Evolutionary conservation across 176 grass and related monocot species (phyloP), one percentile per base, ranked within the genome.

Genomic region (Aegilops umbellulata): DNA sequence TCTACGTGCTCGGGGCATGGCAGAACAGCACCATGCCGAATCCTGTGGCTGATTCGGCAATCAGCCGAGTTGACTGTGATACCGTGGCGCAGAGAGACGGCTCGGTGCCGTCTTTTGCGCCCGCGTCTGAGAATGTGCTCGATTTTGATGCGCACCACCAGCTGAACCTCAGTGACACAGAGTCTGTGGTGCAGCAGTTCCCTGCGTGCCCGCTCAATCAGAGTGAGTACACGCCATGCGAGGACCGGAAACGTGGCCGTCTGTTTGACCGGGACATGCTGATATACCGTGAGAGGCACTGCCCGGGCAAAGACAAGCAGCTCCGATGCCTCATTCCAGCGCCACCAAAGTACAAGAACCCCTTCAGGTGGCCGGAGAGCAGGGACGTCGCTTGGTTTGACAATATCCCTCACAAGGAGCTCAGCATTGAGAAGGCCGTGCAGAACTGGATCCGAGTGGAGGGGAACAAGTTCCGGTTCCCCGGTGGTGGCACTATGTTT

Each of bases 371-470:
- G 95, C 95, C 95, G 19, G 85, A 77, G 26, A 92, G 95, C 83
- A 90, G 95, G 44, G 93, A 98, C 80, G 87, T 94, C 1, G 95
- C 93, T 26, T 98, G 93, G 92, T 98, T 90, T 32, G 90, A 95
- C 77, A 98, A 98, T 32, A 98, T 98, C 58, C 95, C 95, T 11
- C 95, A 98, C 86, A 98, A 95, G 88, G 95, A 98, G 83, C 87
- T 98, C 81, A 98, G 95, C 86, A 94, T 98, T 6, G 95, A 98
- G 91, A 98, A 98, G 88, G 95, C 95, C 0, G 91, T 98, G 64
- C 95, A 98, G 88, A 98, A 98, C 77, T 98, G 95, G 95, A 90
- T 98, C 77, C 93, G 92, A 46, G 91, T 98, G 22, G 95, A 98
- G 38, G 95, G 91, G 5, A 34, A 98, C 35, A 82, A 72, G 86